These are phyloP conservation scores for Ceratobasidium sp. DNA, from an alignment of 1,284 basidiomycete genomes.

Conservation along the genomic window DNA sequence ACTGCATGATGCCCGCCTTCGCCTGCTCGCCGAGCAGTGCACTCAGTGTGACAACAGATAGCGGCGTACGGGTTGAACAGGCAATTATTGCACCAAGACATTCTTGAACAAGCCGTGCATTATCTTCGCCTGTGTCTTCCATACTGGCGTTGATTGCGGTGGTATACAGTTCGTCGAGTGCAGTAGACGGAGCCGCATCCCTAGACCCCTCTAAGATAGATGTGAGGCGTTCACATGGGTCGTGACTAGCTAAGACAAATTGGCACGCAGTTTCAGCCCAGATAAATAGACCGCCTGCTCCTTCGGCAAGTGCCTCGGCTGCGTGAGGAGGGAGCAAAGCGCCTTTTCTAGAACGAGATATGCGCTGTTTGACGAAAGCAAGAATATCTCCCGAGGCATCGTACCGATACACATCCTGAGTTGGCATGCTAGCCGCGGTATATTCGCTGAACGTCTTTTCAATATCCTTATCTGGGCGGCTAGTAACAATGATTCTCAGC, in stretches of 20 bases:
- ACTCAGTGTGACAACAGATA: not conserved
- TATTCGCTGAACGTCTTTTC: not conserved
- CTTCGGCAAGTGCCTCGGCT: not conserved
- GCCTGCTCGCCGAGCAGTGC: not conserved
- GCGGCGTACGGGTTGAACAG: not conserved
- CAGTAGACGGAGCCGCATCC: too few relatives aligned
- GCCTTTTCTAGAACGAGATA: too few relatives aligned
- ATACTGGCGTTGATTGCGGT: conserved; percentile 19
- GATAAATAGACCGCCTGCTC: conserved; percentile 42
- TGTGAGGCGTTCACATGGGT: not conserved
- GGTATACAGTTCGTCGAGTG: conserved; percentile 23
- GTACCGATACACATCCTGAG: not conserved
- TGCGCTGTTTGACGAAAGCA: not conserved
- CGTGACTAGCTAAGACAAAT: not conserved
- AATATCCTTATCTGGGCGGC: conserved; percentile 29
- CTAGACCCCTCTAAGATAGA: too few relatives aligned
- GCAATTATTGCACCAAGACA: conserved; percentile 18
- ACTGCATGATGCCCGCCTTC: not conserved
- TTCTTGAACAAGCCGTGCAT: not conserved
- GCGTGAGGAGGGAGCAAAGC: not conserved
- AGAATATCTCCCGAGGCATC: not conserved
- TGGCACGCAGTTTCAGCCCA: conserved; percentile 26
- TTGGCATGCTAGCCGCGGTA: not conserved
- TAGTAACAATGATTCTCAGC: conserved; percentile 39
- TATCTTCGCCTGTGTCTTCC: not conserved